These are phyloP conservation scores for Crithidia brevicula DNA, from an alignment of 208 protist species.

Conservation along the genomic window DNA sequence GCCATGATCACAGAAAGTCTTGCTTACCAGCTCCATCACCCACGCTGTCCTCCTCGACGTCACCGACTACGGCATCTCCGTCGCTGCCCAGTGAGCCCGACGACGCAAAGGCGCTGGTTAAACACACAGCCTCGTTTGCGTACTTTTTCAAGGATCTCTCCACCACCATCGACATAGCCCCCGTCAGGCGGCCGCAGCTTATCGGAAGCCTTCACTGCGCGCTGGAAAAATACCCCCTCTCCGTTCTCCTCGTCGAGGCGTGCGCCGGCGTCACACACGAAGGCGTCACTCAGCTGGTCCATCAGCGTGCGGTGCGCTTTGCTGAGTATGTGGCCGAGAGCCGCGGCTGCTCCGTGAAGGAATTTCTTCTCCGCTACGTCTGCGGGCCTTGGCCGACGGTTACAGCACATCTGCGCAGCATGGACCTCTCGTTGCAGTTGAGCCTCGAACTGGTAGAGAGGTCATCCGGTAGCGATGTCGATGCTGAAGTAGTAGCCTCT, in stretches of 20 bases:
- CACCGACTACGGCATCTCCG: too few species aligned
- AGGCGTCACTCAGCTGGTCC: slow-evolving; percentile 17
- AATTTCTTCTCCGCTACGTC: slow-evolving; percentile 17
- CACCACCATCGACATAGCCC: slow-evolving; percentile 29
- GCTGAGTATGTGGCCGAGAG: not conserved
- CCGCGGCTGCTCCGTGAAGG: not conserved
- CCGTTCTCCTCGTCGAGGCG: slow-evolving; percentile 22
- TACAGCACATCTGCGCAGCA: slow-evolving; percentile 2
- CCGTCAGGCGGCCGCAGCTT: slow-evolving; percentile 29
- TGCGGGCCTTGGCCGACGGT: slow-evolving; percentile 11
- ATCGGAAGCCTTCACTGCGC: slow-evolving; percentile 23
- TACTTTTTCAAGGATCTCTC: slow-evolving; percentile 13
- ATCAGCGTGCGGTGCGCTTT: slow-evolving; percentile 7
- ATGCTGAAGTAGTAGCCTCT: too few species aligned
- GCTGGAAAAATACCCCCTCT: slow-evolving; percentile 21
- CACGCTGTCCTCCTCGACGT: too few species aligned
- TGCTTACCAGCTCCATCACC: too few species aligned
- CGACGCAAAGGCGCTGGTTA: too few species aligned
- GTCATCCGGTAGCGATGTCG: not conserved
- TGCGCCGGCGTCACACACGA: slow-evolving; percentile 19
- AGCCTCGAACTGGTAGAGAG: slow-evolving; percentile 6
- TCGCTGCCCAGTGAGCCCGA: too few species aligned
- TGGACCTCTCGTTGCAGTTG: slow-evolving; percentile 28
- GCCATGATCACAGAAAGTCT: too few species aligned
- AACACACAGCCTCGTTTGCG: slow-evolving; percentile 8